These are phyloP conservation scores for Kazachstania africana DNA, from an alignment of 805 yeast species.

Conservation along the genomic window DNA sequence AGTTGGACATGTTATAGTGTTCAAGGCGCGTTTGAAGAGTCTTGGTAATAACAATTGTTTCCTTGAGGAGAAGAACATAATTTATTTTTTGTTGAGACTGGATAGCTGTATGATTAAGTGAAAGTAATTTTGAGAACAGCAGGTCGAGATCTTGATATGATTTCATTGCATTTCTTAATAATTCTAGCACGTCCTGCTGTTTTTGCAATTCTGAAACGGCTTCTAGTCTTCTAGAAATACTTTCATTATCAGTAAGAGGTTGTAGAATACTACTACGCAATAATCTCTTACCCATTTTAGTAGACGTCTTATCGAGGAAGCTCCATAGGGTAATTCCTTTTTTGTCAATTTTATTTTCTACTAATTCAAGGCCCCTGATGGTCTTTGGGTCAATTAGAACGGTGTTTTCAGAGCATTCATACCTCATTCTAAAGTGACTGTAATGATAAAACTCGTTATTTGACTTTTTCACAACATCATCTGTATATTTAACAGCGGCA, in stretches of 20 bases:
- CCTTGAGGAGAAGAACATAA: constrained; percentile 30
- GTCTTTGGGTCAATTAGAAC: constrained; percentile 34
- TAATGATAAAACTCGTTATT: constrained; percentile 11
- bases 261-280: constrained; percentile 35
- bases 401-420: constrained; percentile 29
- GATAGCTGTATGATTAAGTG: constrained; percentile 16
- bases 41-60: constrained; percentile 20
- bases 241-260: constrained; percentile 31
- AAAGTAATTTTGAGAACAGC: constrained; percentile 28
- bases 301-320: constrained; percentile 29
- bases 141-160: constrained; percentile 31
- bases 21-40: constrained; percentile 9
- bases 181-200: constrained; percentile 7
- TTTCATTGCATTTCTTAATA: constrained; percentile 16
- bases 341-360: constrained; percentile 24
- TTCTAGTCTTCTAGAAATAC: constrained; percentile 27
- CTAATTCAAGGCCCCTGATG: constrained; percentile 29
- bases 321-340: constrained; percentile 27
- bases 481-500: constrained; percentile 24
- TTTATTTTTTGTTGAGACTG: constrained; percentile 30
- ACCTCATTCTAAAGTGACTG: constrained; percentile 27
- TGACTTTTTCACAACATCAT: constrained; percentile 5
- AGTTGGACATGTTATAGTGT: constrained; percentile 3
- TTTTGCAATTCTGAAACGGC: constrained; percentile 29
- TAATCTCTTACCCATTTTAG: constrained; percentile 37